These are phyloP conservation scores for Ustilago trichophora DNA, from an alignment of 1,284 basidiomycete genomes.

Conservation along the genomic window DNA sequence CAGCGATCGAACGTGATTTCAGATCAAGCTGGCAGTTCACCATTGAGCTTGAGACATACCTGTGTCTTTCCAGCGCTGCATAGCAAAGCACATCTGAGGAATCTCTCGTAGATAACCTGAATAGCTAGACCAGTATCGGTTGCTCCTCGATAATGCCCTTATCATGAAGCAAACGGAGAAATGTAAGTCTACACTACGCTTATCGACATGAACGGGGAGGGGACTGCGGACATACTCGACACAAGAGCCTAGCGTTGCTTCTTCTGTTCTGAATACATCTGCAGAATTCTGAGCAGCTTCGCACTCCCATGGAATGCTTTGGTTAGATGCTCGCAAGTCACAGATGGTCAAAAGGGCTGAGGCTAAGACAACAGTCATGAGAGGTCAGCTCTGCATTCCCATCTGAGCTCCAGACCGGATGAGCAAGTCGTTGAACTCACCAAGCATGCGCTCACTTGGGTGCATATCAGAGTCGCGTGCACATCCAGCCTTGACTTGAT, in stretches of 20 bases:
- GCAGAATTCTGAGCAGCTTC: not conserved
- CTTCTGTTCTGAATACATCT: not conserved
- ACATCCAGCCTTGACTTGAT: conserved; percentile 16
- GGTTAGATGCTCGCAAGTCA: conserved; percentile 24
- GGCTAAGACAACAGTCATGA: not conserved
- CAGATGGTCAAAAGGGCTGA: conserved; percentile 32
- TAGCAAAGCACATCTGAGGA: conserved; percentile 34
- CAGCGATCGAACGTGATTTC: no score
- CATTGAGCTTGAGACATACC: conserved; percentile 13
- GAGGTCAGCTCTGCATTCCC: not conserved
- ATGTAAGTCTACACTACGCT: not conserved
- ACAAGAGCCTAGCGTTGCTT: conserved; percentile 2
- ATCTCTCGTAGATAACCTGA: conserved; percentile 46
- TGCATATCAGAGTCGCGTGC: conserved; percentile 9
- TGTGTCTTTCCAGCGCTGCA: conserved; percentile 33
- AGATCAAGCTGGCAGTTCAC: no score
- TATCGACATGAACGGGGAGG: not conserved
- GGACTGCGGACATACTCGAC: conserved; percentile 12
- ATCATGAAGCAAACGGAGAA: not conserved
- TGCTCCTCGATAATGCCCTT: conserved; percentile 37
- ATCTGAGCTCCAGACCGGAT: no score
- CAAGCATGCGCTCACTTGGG: conserved; percentile 26
- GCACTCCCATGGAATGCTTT: conserved; percentile 33
- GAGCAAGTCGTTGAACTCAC: no score
- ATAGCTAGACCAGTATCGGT: conserved; percentile 42